These are phyloP conservation scores for Sarocladium kiliense DNA, from an alignment of 2,329 filamentous ascomycete species.

Conservation along the genomic window DNA sequence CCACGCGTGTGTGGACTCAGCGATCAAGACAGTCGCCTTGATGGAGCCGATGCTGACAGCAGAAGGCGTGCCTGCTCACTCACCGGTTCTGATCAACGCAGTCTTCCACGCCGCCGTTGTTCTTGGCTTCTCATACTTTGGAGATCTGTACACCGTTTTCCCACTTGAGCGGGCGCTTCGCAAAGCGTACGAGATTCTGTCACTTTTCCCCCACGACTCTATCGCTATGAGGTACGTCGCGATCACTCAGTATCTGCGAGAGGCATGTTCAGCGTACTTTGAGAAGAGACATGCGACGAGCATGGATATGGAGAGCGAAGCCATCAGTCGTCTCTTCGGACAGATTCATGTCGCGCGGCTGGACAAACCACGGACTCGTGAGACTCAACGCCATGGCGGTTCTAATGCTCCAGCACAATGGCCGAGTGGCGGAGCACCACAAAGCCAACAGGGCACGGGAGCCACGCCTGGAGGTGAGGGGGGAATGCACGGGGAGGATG, in stretches of 20 bases:
- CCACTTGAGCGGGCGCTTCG: constrained; percentile 22
- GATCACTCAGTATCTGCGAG: constrained; percentile 19
- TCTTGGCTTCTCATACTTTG: constrained; percentile 37
- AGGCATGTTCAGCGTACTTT: constrained; percentile 17
- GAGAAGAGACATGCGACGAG: constrained; percentile 16
- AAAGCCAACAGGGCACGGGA: not conserved
- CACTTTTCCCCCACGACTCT: constrained; percentile 18
- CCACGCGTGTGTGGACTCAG: constrained; percentile 29
- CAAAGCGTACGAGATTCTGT: constrained; percentile 17
- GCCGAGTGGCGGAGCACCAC: no score
- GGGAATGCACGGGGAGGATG: not conserved
- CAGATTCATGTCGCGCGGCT: constrained; percentile 14
- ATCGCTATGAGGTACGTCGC: constrained; percentile 17
- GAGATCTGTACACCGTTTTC: constrained; percentile 33
- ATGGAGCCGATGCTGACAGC: constrained; percentile 28
- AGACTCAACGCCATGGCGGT: not conserved
- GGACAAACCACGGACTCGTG: not conserved
- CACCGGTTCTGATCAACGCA: constrained; percentile 40
- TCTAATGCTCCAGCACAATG: no score
- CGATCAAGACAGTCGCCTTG: constrained; percentile 30
- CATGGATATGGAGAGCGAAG: constrained; percentile 17
- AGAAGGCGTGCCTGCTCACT: constrained; percentile 30
- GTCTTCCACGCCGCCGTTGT: constrained; percentile 39
- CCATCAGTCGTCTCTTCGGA: constrained; percentile 20
- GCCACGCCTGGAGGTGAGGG: not conserved